Conservation (phyloP, 1,139 yeast genomes). For the Pichia terricola region DNA sequence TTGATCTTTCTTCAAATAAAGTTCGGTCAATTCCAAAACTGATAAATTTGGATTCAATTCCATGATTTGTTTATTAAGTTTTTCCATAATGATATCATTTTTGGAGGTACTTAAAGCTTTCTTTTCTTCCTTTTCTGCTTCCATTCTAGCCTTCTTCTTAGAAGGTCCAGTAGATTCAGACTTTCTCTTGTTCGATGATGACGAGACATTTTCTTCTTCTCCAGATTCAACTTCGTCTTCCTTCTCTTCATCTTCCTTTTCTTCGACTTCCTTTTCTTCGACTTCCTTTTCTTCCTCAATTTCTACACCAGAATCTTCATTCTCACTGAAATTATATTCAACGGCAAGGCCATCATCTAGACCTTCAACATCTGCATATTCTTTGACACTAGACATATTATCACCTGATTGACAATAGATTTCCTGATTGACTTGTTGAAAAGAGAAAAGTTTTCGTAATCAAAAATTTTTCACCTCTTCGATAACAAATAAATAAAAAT, state of each 20-base stretch:
- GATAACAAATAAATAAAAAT: no score
- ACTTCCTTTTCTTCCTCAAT: slow-evolving; percentile 17
- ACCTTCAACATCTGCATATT: slow-evolving; percentile 34
- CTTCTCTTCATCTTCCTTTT: slow-evolving; percentile 9
- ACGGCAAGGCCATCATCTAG: slow-evolving; percentile 57
- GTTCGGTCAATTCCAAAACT: slow-evolving; percentile 52
- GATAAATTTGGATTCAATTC: slow-evolving; percentile 48
- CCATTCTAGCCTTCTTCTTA: slow-evolving; percentile 44
- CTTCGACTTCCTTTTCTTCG: slow-evolving; percentile 14
- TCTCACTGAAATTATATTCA: slow-evolving; percentile 25
- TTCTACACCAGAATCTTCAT: slow-evolving; percentile 20
- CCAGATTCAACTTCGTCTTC: neutral
- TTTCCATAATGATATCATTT: slow-evolving; percentile 52
- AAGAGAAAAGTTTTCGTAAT: no score
- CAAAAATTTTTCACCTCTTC: no score
- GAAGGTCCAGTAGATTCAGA: slow-evolving; percentile 31
- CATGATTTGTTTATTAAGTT: slow-evolving; percentile 42
- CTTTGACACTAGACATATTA: no score
- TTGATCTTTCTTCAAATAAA: slow-evolving; percentile 35
- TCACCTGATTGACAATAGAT: no score
- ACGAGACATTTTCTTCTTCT: slow-evolving; percentile 3
- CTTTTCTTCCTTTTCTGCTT: slow-evolving; percentile 44
- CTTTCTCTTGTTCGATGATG: slow-evolving; percentile 16
- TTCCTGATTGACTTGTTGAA: no score
- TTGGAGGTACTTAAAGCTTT: slow-evolving; percentile 39